Evolutionary conservation across 169 alveolate genomes (phyloP).

Genomic region (Eimeria zaria): DNA sequence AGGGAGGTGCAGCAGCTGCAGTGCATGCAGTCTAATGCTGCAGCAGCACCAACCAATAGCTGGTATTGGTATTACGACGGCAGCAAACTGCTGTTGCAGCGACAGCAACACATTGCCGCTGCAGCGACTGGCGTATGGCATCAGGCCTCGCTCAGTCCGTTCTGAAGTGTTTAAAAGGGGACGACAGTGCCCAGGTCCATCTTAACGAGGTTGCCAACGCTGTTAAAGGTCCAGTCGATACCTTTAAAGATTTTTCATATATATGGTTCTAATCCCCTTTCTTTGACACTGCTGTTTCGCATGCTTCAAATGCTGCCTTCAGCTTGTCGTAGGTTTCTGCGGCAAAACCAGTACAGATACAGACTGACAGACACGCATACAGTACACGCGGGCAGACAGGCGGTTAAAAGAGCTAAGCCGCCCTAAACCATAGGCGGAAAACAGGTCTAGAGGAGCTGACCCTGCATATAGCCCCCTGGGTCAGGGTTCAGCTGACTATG

Average conservation of each 20-base stretch:
- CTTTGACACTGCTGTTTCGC: conserved; percentile 37
- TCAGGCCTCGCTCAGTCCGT: neutral
- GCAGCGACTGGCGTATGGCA: conserved; percentile 7
- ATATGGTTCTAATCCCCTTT: neutral
- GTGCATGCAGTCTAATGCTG: neutral
- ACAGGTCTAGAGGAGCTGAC: neutral
- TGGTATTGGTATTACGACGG: neutral
- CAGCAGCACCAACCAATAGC: neutral
- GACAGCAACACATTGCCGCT: neutral
- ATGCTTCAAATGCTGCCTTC: conserved; percentile 82
- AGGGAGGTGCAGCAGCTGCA: neutral
- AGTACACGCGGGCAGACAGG: too few relatives aligned
- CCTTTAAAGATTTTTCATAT: neutral
- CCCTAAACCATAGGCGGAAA: too few relatives aligned
- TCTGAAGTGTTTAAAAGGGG: neutral
- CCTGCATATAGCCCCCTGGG: neutral
- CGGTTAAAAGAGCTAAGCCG: too few relatives aligned
- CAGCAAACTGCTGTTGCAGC: neutral
- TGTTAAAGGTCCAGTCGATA: neutral
- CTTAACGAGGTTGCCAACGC: neutral
- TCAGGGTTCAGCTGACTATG: neutral
- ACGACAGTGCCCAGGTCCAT: neutral
- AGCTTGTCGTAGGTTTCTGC: conserved; percentile 83
- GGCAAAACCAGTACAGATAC: neutral
- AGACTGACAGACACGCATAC: too few relatives aligned